A percentile compares a stretch with the other conserved stretches of the same genome.
phyloP scores from a whole-genome alignment of 768 basidiomycete genomes.

The Panaeolus cyanescens region DNA sequence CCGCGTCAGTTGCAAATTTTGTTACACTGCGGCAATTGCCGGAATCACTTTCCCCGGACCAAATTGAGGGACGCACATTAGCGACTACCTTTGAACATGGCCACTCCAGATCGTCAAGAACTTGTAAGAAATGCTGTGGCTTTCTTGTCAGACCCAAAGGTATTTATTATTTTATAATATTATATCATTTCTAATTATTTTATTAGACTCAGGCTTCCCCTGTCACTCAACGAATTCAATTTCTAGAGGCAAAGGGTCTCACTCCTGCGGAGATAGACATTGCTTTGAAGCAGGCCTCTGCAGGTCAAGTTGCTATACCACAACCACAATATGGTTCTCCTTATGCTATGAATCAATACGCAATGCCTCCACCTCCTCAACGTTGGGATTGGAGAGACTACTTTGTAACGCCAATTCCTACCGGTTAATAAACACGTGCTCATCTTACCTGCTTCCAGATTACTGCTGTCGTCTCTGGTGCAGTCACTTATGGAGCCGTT shows the following conservation, averaged over 20 bases:
- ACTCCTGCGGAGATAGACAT: slow-evolving; percentile 82
- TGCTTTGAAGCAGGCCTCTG: slow-evolving; percentile 68
- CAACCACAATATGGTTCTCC: slow-evolving; percentile 36
- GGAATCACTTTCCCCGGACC: slow-evolving; percentile 16
- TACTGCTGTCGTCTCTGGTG: slow-evolving; percentile 88
- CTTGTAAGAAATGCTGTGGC: slow-evolving; percentile 80
- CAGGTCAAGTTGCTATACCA: slow-evolving; percentile 13
- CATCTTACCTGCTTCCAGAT: slow-evolving; percentile 59
- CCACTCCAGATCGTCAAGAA: slow-evolving; percentile 63
- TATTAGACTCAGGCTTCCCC: slow-evolving; percentile 74
- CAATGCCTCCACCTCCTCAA: slow-evolving; percentile 41
- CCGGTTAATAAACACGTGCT: slow-evolving; percentile 22
- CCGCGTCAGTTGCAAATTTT: slow-evolving; percentile 22
- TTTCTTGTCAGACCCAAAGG: slow-evolving; percentile 87
- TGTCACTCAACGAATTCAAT: slow-evolving; percentile 83
- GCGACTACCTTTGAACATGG: slow-evolving; percentile 32
- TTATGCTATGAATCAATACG: slow-evolving; percentile 45
- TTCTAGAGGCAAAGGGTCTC: slow-evolving; percentile 95
- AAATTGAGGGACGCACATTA: slow-evolving; percentile 19
- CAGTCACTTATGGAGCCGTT: slow-evolving; percentile 77
- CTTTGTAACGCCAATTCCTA: slow-evolving; percentile 64
- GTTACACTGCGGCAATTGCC: slow-evolving; percentile 26
- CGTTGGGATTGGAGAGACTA: slow-evolving; percentile 96
- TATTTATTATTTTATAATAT: slow-evolving; percentile 19
- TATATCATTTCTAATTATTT: not conserved